Conservation (phyloP, 2,329 filamentous ascomycete species). For the Fusarium succisae region DNA sequence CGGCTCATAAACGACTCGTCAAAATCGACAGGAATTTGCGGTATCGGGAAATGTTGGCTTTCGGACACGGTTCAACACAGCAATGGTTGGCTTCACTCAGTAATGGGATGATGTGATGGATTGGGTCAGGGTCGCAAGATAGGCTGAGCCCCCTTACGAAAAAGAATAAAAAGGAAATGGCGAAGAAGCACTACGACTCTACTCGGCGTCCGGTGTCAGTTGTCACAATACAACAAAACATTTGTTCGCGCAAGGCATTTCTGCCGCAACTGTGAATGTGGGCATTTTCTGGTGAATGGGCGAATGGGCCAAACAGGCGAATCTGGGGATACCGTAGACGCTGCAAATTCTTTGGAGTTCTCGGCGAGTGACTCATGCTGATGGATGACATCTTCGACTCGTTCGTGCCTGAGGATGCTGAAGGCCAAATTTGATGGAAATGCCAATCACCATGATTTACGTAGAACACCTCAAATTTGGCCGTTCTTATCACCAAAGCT, state of each 20-base stretch:
- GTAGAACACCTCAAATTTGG: not conserved
- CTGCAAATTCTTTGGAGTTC: not conserved
- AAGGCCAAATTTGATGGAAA: not conserved
- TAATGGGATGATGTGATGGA: constrained; percentile 50
- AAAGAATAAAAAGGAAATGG: constrained; percentile 42
- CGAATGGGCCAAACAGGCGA: not conserved
- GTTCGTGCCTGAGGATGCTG: constrained; percentile 15
- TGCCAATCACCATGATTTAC: not conserved
- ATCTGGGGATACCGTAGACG: constrained; percentile 3
- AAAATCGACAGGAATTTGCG: constrained; percentile 38
- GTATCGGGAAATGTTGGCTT: constrained; percentile 45
- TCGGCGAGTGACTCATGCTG: constrained; percentile 39
- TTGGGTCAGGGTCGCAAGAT: constrained; percentile 48
- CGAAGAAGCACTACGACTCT: constrained; percentile 52
- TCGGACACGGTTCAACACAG: constrained; percentile 44
- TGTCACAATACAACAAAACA: constrained; percentile 52
- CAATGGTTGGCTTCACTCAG: constrained; percentile 45
- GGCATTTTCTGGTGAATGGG: not conserved
- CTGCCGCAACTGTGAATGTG: constrained; percentile 25
- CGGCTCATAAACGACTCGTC: constrained; percentile 64
- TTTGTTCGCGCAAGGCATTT: constrained; percentile 42
- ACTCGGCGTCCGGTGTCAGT: constrained; percentile 55
- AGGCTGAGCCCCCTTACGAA: constrained; percentile 47
- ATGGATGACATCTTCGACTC: constrained; percentile 23
- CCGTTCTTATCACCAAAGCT: not conserved